Evolutionary conservation across 129 eudicot species (phyloP).

Genomic region (Lactuca saligna): DNA sequence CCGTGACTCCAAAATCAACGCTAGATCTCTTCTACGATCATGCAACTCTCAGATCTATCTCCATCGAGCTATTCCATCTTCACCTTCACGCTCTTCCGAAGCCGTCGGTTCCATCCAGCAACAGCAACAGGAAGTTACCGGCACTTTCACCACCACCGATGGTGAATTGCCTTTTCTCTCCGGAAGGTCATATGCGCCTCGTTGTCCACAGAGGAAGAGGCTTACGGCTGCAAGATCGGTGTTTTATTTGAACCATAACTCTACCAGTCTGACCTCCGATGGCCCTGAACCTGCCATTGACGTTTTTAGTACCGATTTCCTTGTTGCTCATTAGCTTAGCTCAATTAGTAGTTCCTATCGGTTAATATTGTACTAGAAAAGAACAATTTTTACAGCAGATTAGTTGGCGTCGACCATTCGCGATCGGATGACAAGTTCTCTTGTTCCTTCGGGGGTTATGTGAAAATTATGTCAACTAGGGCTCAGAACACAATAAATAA

Average conservation of each 20-base stretch:
- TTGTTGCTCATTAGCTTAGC: constrained; percentile 40
- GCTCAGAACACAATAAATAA: constrained; percentile 22
- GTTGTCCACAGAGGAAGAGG: constrained; percentile 55
- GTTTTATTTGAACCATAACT: constrained; percentile 15
- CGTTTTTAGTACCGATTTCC: constrained; percentile 34
- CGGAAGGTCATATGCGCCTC: constrained; percentile 36
- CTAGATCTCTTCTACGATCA: constrained; percentile 39
- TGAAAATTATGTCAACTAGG: constrained; percentile 25
- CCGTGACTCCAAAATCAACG: constrained; percentile 47
- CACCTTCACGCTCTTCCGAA: constrained; percentile 20
- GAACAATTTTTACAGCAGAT: constrained; percentile 28
- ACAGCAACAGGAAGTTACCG: constrained; percentile 17
- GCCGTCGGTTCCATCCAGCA: constrained; percentile 16
- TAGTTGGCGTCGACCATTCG: background rate
- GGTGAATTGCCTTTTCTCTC: constrained; percentile 34
- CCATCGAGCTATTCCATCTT: constrained; percentile 25
- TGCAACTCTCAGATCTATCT: constrained; percentile 31
- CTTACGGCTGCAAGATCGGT: constrained; percentile 42
- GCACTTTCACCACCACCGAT: constrained; percentile 1
- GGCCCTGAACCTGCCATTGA: constrained; percentile 41
- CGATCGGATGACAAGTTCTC: background rate
- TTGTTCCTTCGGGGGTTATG: background rate
- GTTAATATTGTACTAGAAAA: constrained; percentile 16
- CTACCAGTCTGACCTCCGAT: constrained; percentile 21
- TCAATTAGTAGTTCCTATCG: background rate